phyloP scores from a whole-genome alignment of 352 stramenopile species.

The Phytophthora parvispora region DNA sequence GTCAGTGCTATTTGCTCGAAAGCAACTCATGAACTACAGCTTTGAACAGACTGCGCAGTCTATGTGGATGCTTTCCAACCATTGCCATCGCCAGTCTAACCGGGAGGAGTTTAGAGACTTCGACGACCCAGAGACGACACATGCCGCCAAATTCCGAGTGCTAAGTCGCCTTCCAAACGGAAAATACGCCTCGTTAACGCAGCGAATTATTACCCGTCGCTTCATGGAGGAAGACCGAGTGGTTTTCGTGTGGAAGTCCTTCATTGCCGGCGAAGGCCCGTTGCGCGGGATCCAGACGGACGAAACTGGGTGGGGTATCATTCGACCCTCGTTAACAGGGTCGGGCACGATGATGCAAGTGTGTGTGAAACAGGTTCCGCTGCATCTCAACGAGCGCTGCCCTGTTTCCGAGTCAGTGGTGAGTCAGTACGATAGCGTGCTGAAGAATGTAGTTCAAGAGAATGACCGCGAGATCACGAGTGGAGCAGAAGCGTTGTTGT shows the following conservation, averaged over 20 bases:
- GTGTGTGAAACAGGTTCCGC: no score
- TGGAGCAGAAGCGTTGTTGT: no score
- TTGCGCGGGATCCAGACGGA: conserved; percentile 18
- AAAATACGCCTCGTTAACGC: not conserved
- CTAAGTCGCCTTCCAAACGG: not conserved
- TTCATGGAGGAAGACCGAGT: conserved; percentile 55
- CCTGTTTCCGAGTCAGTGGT: no score
- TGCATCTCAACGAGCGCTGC: no score
- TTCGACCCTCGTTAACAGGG: no score
- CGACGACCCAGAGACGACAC: not conserved
- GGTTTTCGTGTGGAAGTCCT: conserved; percentile 55
- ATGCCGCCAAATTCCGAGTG: not conserved
- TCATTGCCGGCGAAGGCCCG: conserved; percentile 29
- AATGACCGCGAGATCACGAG: no score
- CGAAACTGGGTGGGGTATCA: conserved; percentile 24
- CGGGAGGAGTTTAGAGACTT: not conserved
- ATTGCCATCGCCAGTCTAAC: not conserved
- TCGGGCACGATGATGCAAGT: no score
- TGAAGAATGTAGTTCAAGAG: no score
- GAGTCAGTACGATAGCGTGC: no score
- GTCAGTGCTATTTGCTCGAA: not conserved
- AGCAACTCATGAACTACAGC: not conserved
- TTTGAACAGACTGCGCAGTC: not conserved
- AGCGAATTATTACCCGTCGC: conserved; percentile 38
- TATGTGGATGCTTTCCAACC: not conserved